phyloP scores from a whole-genome alignment of 1,139 yeast species.

The Protomyces pachydermus region DNA sequence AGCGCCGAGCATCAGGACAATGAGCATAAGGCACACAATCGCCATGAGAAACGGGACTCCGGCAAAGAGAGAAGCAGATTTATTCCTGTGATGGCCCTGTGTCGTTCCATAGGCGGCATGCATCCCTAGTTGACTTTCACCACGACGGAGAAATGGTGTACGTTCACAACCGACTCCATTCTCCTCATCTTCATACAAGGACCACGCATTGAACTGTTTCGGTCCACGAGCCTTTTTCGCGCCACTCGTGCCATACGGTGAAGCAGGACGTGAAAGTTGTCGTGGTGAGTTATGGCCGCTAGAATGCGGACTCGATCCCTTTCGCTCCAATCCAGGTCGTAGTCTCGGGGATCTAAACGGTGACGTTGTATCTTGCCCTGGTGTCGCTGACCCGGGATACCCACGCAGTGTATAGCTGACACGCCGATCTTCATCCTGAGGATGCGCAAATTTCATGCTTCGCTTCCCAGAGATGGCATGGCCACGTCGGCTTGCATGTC shows the following conservation, averaged over 20 bases:
- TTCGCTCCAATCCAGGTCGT: conserved; percentile 19
- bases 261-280: conserved; percentile 9
- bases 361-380: conserved; percentile 4
- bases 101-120: background rate
- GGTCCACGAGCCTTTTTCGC: conserved; percentile 5
- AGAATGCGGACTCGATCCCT: conserved; percentile 10
- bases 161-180: conserved; percentile 9
- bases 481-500: conserved; percentile 9
- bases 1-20: conserved; percentile 18
- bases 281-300: conserved; percentile 4
- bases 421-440: conserved; percentile 11
- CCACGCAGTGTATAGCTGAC: conserved; percentile 17
- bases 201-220: conserved; percentile 18
- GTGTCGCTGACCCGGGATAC: background rate
- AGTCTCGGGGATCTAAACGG: conserved; percentile 12
- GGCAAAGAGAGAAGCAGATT: background rate
- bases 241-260: conserved; percentile 7
- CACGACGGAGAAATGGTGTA: conserved; percentile 14
- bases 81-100: background rate
- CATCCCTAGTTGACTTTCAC: conserved; percentile 10
- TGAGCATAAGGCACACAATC: conserved; percentile 22
- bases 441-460: conserved; percentile 28
- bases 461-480: conserved; percentile 26
- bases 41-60: conserved; percentile 11
- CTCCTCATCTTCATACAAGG: conserved; percentile 20